These are phyloP conservation scores for Cordyceps javanica DNA, from an alignment of 2,329 filamentous ascomycete species.

Conservation along the genomic window DNA sequence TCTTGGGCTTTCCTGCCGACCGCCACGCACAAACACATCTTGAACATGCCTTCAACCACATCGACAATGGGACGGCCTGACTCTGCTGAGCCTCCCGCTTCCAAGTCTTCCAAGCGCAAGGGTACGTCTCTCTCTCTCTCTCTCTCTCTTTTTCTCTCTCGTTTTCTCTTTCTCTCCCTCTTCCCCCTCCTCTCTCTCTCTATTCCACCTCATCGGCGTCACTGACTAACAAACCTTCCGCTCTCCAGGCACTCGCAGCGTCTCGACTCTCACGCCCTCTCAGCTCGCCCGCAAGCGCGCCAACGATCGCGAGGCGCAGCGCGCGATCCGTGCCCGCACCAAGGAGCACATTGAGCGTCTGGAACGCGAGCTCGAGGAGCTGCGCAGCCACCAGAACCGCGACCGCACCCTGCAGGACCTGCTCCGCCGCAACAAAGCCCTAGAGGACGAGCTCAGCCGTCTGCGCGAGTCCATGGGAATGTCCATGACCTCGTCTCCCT, in stretches of 20 bases:
- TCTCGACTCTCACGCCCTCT: constrained; percentile 80
- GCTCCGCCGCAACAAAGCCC: constrained; percentile 44
- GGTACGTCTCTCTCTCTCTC: constrained; percentile 26
- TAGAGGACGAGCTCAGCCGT: constrained; percentile 46
- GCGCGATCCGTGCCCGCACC: constrained; percentile 79
- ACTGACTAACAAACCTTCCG: constrained; percentile 11
- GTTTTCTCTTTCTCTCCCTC: not conserved
- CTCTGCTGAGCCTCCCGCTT: constrained; percentile 32
- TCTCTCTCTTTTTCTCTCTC: not conserved
- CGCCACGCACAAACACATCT: not conserved
- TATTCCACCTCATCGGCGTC: not conserved
- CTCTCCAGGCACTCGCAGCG: constrained; percentile 58
- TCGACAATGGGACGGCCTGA: constrained; percentile 34
- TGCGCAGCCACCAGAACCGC: constrained; percentile 45
- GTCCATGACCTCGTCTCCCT: constrained; percentile 33
- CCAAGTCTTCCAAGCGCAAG: constrained; percentile 40
- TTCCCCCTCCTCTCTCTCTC: not conserved
- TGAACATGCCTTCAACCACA: constrained; percentile 12
- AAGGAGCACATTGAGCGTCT: constrained; percentile 78
- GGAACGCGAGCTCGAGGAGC: constrained; percentile 68
- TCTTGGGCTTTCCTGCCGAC: constrained; percentile 2
- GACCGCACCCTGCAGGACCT: constrained; percentile 48
- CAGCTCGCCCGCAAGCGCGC: constrained; percentile 86
- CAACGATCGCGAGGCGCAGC: constrained; percentile 86
- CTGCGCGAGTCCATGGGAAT: constrained; percentile 41